Base-by-base conservation (phyloP, 495 filamentous ascomycete genomes). In the Penicillium riverlandense region DNA sequence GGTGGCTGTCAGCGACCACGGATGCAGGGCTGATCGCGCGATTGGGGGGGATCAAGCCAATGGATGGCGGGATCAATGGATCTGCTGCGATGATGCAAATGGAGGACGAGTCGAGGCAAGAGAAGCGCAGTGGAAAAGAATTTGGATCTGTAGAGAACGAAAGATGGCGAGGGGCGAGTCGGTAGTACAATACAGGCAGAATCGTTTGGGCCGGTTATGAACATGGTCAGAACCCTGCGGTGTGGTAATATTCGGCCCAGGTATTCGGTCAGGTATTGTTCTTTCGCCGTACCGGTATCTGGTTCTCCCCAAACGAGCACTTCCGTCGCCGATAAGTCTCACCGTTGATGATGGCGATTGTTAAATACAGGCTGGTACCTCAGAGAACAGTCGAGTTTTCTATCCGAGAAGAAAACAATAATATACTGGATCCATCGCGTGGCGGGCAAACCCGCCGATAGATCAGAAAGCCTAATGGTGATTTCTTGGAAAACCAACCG, bases 401-500 rank as follows among this genome's bases (percentile, higher is more conserved):
- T 2, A 22, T 22, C 22, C 2, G 22, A 22, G 22, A 6, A 6
- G 4, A 6, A 22, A 22, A 22, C 4, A 22, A 22, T 3, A 3
- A 22, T 22, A 3, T 22, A 4, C 22, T 22, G 2, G 43, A 54
- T 57, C 44, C 48, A 54, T 49, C 50, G 53, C 44, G 54, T 52
- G 53, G 54, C 45, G 45, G 50, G 46, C 49, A 39, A 48, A 48
- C 41, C 42, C 34, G 9, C 12, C 33, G 53, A 60, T 58, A 53
- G 33, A 58, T 60, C 57, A 60, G 27, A 60, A 60, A 55, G 37
- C 53, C 54, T 58, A 59, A 57, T 47, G 13, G 13, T 35, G 31
- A 22, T 22, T 2, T 22, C 22, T 22, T 22, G 22, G 2, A 22
- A 22, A 22, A 22, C 22, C 22, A 22, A 6, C 22, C 22, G 22